phyloP scores from a whole-genome alignment of 495 filamentous ascomycete species.

The Xanthoparmelia taractica region DNA sequence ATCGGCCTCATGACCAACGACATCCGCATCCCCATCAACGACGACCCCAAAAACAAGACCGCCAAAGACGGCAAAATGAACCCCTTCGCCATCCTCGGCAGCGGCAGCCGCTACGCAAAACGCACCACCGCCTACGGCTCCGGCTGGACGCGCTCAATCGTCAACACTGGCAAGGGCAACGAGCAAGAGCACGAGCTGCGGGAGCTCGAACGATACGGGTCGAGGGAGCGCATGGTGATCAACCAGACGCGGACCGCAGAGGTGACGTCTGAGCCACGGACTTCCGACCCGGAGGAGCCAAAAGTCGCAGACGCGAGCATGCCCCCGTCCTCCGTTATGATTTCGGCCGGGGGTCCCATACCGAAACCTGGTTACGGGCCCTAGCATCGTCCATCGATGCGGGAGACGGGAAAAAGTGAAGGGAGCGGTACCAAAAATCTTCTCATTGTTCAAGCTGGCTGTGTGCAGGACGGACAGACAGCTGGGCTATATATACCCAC shows the following conservation, averaged over 20 bases:
- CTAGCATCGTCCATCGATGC: too few species aligned
- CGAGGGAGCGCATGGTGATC: conserved; percentile 1
- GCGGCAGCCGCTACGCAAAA: neutral
- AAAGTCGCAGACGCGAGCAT: too few species aligned
- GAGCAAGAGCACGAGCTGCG: neutral
- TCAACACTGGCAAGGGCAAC: neutral
- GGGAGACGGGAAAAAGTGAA: too few species aligned
- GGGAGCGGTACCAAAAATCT: too few species aligned
- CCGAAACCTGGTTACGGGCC: too few species aligned
- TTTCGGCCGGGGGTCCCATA: too few species aligned
- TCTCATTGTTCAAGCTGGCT: too few species aligned
- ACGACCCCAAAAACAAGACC: neutral
- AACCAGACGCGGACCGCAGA: conserved; percentile 3
- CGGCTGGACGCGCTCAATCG: neutral
- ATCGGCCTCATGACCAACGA: conserved; percentile 5
- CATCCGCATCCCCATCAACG: neutral
- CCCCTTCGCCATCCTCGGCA: neutral
- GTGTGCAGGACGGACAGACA: too few species aligned
- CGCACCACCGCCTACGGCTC: neutral
- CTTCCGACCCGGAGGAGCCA: too few species aligned
- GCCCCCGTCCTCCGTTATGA: too few species aligned
- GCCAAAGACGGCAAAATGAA: neutral
- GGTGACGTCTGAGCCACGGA: neutral
- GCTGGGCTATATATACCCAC: too few species aligned
- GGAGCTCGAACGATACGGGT: conserved; percentile 3